These are phyloP conservation scores for Sphaerostilbella broomeana DNA, from an alignment of 2,329 filamentous ascomycete species.

Conservation along the genomic window DNA sequence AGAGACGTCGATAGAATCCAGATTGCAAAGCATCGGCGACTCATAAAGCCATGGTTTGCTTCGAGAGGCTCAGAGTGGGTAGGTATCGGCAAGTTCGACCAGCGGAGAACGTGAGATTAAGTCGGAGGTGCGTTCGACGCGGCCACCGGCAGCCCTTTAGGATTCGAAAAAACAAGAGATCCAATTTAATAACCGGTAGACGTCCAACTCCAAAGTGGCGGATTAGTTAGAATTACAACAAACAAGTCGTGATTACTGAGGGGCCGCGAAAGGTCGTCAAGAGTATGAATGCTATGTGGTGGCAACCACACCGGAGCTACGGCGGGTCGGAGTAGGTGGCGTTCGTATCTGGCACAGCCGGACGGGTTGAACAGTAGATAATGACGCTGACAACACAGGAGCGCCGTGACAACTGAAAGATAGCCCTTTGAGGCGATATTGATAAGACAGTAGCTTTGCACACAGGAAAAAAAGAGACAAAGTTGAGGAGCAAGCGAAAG, in stretches of 20 bases:
- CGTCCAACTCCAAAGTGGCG: too few relatives aligned
- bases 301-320: constrained; percentile 11
- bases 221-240: too few relatives aligned
- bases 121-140: too few relatives aligned
- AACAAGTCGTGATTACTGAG: too few relatives aligned
- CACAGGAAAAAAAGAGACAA: not conserved
- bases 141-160: too few relatives aligned
- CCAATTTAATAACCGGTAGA: too few relatives aligned
- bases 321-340: constrained; percentile 8
- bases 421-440: too few relatives aligned
- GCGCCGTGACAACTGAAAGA: too few relatives aligned
- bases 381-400: constrained; percentile 2
- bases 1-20: constrained; percentile 11
- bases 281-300: too few relatives aligned
- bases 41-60: constrained; percentile 5
- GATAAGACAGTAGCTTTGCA: too few relatives aligned
- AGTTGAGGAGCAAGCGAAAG: not conserved
- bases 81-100: not conserved
- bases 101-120: too few relatives aligned
- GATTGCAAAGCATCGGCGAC: constrained; percentile 3
- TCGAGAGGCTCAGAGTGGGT: not conserved
- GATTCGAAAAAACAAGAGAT: not conserved
- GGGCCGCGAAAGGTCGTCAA: too few relatives aligned
- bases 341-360: constrained; percentile 5
- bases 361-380: not conserved